These are phyloP conservation scores for Pythium folliculosum DNA, from an alignment of 352 stramenopile species.

Conservation along the genomic window DNA sequence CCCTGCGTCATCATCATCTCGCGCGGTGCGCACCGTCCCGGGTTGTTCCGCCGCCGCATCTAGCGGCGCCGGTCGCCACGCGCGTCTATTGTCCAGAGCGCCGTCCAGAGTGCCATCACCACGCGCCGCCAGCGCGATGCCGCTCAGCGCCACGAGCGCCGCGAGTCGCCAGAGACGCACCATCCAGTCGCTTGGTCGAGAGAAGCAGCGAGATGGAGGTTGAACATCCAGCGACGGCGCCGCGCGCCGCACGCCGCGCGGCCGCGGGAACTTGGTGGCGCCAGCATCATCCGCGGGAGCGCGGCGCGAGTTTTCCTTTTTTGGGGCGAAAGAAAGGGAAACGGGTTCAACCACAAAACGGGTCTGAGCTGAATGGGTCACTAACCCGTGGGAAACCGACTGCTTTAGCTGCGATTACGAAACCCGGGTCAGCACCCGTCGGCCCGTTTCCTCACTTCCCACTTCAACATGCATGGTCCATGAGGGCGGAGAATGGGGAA, in stretches of 20 bases:
- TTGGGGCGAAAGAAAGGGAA: not conserved
- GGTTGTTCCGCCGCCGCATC: not conserved
- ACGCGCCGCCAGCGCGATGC: not conserved
- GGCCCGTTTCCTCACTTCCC: no score
- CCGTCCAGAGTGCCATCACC: not conserved
- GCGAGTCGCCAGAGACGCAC: not conserved
- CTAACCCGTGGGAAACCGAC: no score
- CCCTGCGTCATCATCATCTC: not conserved
- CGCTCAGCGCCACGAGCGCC: not conserved
- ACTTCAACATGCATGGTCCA: not conserved
- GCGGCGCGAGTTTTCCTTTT: not conserved
- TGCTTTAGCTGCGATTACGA: no score
- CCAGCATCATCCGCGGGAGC: not conserved
- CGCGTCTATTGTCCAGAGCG: not conserved
- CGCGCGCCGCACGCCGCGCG: no score
- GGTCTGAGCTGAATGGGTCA: not conserved
- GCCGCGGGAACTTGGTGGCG: no score
- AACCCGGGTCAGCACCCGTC: no score
- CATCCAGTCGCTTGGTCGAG: not conserved
- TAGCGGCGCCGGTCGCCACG: not conserved
- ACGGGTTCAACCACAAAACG: conserved; percentile 7
- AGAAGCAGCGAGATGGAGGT: no score
- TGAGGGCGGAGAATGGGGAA: not conserved
- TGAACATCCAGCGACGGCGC: no score
- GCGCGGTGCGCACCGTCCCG: not conserved